Base-by-base conservation (phyloP, 1,284 basidiomycete species). In the Boletus hoseneyae region DNA sequence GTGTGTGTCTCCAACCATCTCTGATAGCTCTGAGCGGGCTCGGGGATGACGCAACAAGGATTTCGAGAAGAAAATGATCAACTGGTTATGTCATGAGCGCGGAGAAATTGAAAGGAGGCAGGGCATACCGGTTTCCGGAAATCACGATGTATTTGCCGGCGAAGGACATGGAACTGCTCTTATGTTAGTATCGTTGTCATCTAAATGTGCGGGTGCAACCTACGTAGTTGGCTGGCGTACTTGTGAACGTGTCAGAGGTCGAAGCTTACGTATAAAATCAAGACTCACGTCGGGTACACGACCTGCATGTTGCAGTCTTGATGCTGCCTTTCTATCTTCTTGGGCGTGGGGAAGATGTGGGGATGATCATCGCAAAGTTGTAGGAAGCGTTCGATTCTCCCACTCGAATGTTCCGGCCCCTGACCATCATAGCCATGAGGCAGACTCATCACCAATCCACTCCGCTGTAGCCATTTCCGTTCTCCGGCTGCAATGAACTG, bases 281-380 rank as follows among this genome's bases (percentile, higher is more conserved):
- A 3, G 18, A 77, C 86, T 69, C 65, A 88, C 81, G 95, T 95
- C 16, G 92, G 89, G 74, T 98, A 98, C 35, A 97, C 92, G 58
- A 98, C 87, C 73, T 98, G 96, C 93, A 99, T 95, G 71, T 99
- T 99, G 72, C 93, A 96, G 70, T 99, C 97, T 75, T 99, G 97
- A 68, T 97, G 94, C 67, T 97, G 93, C 49, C 97, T 79, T 68
- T 95, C 91, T 57, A 95, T 75, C 78, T 96, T 95, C 70, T 97
- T 85, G 1, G 81, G 79, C 1, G 84, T 83, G 5, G 97, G 97
- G 83, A 86, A 98, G 58, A 87, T 68, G 69, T 95, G 82, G 10
- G 96, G 96, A 69, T 99, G 94, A 65, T 99, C 97, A 70, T 97
- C 97, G 65, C 94, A 97, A 36, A 99, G 82, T 73, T 98, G 95